Percentiles rank a stretch among this genome's conserved stretches.
These are phyloP conservation scores for Coemansia sp. DNA, from an alignment of 192 early-diverging fungal genomes.

Conservation along the genomic window DNA sequence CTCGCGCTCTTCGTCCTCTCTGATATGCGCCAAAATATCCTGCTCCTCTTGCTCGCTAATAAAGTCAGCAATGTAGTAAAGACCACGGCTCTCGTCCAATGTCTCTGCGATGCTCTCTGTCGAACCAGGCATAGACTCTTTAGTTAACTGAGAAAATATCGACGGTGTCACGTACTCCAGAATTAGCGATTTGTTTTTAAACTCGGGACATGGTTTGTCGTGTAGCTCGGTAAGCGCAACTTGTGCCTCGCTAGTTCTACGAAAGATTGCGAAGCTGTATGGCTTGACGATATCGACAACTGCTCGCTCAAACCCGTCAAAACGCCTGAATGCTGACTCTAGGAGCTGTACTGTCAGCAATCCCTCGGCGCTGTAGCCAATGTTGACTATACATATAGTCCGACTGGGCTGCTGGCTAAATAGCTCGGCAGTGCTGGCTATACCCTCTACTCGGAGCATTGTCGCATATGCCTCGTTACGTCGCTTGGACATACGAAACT, in stretches of 20 bases:
- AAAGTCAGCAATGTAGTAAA: slow-evolving; percentile 49
- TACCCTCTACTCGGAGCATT: slow-evolving; percentile 13
- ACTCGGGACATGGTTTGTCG: slow-evolving; percentile 19
- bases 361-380: slow-evolving; percentile 36
- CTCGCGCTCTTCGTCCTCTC: slow-evolving; percentile 19
- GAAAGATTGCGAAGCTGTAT: slow-evolving; percentile 53
- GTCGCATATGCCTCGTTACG: slow-evolving; percentile 23
- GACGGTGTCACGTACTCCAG: slow-evolving; percentile 41
- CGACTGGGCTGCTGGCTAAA: slow-evolving; percentile 20
- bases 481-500: slow-evolving; percentile 11
- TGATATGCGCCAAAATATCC: slow-evolving; percentile 25
- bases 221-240: slow-evolving; percentile 27
- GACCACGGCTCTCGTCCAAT: slow-evolving; percentile 22
- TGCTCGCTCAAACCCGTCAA: slow-evolving; percentile 36
- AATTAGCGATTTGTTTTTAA: slow-evolving; percentile 37
- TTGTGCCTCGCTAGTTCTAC: slow-evolving; percentile 24
- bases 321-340: slow-evolving; percentile 26
- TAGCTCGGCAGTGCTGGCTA: background rate
- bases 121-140: background rate
- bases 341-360: slow-evolving; percentile 35
- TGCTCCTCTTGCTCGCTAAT: slow-evolving; percentile 46
- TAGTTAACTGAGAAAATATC: slow-evolving; percentile 13
- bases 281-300: slow-evolving; percentile 50
- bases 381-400: slow-evolving; percentile 37
- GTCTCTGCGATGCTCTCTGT: background rate